Evolutionary conservation across 1,284 basidiomycete genomes (phyloP), one percentile per base, ranked within the genome.

Genomic region (Amylostereum chailletii): DNA sequence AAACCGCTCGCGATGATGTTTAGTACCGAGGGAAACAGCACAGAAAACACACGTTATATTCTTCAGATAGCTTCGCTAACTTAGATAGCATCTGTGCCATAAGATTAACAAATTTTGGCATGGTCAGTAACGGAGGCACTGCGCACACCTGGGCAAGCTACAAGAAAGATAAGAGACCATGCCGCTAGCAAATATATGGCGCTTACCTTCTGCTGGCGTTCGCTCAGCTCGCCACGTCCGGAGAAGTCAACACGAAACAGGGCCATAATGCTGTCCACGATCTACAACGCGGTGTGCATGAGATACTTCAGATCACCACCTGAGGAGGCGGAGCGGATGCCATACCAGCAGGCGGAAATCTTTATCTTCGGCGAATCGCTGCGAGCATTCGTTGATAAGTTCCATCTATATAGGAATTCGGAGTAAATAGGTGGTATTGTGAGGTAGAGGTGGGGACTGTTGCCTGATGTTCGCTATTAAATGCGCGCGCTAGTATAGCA

Each of bases 231-330:
- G 32, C 94, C 94, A 68, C 93, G 73, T 7, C 93, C 94, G 4
- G 89, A 90, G 63, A 76, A 96, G 65, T 96, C 94, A 19, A 92
- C 90, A 8, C 93, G 82, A 67, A 96, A 96, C 6, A 95, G 74
- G 32, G 94, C 94, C 89, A 97, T 94, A 57, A 96, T 94, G 56
- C 89, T 93, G 63, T 97, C 90, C 31, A 92, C 81, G 54, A 96
- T 90, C 88, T 92, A 55, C 31, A 32, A 19, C 19, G 19, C 19
- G 19, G 19, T 30, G 44, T 29, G n/a, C 30, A 33, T 48, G 30
- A 54, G 46, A 34, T 9, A 44, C 45, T 26, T 34, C 9, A 26
- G 6, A 30, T 30, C n/a, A 38, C 42, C 7, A 4, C 31, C 4
- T 8, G 19, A 41, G 34, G 30, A 39, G 32, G 31, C 19, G 34